Evolutionary conservation across 441 rosid genomes (phyloP), one percentile per base, ranked within the genome.

Genomic region (Erodium moschatum): DNA sequence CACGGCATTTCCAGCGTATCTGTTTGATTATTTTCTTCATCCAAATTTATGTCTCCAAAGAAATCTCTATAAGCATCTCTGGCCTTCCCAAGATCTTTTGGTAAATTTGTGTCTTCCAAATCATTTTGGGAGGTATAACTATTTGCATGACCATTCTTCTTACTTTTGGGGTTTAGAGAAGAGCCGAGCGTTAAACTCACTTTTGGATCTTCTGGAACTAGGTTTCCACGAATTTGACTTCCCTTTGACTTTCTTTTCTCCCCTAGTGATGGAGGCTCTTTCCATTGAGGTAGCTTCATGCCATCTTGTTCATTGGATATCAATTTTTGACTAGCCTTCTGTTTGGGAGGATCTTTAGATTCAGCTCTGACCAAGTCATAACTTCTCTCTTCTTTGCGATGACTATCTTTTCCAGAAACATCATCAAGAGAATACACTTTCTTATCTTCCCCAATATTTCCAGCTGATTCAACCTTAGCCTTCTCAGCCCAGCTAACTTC

Each of bases 41-140:
- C 66, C 13, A 81, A 27, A 64, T 64, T 64, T 5, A 64, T 75
- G 68, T 90, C 99, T 68, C 99, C 97, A 73, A 90, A 87, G 79
- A 87, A 87, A 13, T 86, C 97, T 79, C 72, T 81, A 76, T 85
- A 87, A 52, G 74, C 78, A 72, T 95, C 93, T 46, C 83, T 88
- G n/a, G 76, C 76, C 75, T 84, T 88, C 66, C 72, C 88, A 65
- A 65, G 60, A 64, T 74, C 77, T 81, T 81, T 85, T 33, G 69
- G 85, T 31, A 62, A 76, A 78, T 85, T 87, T 70, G 70, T 29
- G 46, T 82, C 83, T 67, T 70, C 84, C 52, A 67, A 48, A 64
- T 84, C 89, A 72, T 80, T 81, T 82, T 80, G 84, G 72, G 75
- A 67, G 64, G 69, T 54, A 68, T 62, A 70, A 69, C 67, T 80